Conservation (phyloP, 2,329 filamentous ascomycete genomes). For the Pyricularia sp. region DNA sequence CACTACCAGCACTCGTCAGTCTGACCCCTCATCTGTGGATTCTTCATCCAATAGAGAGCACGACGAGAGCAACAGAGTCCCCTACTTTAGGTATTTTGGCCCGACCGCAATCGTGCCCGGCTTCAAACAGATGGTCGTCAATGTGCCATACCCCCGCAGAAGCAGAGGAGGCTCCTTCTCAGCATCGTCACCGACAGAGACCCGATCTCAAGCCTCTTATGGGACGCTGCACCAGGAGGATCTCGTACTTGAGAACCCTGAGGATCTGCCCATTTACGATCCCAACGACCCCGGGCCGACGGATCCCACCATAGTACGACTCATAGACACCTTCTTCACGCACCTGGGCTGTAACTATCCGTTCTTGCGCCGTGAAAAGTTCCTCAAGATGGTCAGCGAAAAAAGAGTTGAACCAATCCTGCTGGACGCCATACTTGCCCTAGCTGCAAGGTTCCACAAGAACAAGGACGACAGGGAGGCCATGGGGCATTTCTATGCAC, state of each 20-base stretch:
- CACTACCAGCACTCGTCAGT: neutral
- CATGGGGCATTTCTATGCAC: conserved; percentile 68
- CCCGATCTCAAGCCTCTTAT: conserved; percentile 17
- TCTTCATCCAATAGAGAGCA: conserved; percentile 39
- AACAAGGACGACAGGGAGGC: conserved; percentile 50
- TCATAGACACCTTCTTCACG: conserved; percentile 72
- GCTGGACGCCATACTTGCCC: conserved; percentile 75
- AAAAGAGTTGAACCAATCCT: conserved; percentile 77
- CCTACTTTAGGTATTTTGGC: conserved; percentile 86
- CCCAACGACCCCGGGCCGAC: conserved; percentile 60
- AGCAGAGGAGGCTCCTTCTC: conserved; percentile 50
- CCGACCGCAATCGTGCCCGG: conserved; percentile 86
- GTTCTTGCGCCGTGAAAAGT: conserved; percentile 61
- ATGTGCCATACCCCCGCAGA: conserved; percentile 53
- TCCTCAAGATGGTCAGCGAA: conserved; percentile 66
- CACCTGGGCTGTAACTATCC: conserved; percentile 82
- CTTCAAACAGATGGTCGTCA: conserved; percentile 84
- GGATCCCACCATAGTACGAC: conserved; percentile 63
- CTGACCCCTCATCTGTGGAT: conserved; percentile 10
- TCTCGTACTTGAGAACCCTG: conserved; percentile 29
- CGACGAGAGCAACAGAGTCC: conserved; percentile 56
- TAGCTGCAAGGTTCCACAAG: conserved; percentile 65
- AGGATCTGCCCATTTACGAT: conserved; percentile 67
- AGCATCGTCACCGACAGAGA: conserved; percentile 26
- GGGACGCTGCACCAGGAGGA: conserved; percentile 24